Conservation (phyloP, 2,329 filamentous ascomycete genomes). For the Botrytis porri region DNA sequence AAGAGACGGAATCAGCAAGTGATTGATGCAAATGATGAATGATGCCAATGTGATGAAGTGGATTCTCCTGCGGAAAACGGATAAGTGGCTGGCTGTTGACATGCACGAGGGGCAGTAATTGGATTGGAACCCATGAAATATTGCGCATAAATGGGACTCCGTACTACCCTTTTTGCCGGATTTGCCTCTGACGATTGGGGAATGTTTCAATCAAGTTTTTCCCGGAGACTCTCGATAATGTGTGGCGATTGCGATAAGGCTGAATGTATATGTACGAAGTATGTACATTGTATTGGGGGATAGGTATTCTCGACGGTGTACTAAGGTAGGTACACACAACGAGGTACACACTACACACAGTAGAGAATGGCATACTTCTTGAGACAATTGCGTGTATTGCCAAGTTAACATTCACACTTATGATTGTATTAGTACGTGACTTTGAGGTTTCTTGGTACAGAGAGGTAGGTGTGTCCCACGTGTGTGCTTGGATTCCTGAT, state of each 20-base stretch:
- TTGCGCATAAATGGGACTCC: neutral
- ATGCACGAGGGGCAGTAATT: neutral
- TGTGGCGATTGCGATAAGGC: slow-evolving; percentile 10
- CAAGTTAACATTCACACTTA: neutral
- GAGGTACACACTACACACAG: no score
- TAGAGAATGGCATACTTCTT: no score
- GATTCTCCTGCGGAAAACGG: neutral
- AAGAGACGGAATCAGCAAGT: neutral
- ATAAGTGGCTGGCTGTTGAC: neutral
- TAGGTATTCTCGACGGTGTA: neutral
- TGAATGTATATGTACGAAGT: slow-evolving; percentile 3
- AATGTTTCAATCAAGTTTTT: neutral
- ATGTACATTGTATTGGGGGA: no score
- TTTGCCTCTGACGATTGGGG: neutral
- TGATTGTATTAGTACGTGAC: neutral
- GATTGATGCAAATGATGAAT: slow-evolving; percentile 9
- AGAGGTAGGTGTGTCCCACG: no score
- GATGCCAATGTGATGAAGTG: neutral
- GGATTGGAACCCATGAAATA: neutral
- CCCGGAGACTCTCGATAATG: neutral
- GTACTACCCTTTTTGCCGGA: neutral
- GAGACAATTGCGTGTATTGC: neutral
- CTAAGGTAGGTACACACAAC: neutral
- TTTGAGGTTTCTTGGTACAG: no score
- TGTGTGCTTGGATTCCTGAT: no score